These are phyloP conservation scores for grape (Vitis vinifera) DNA, from an alignment of 164 flowering plant genomes.

Conservation along the genomic window ASM3070453v1 NC_081807.1:3693001-3693500, in stretches of 20 bases:
- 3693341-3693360: constrained; percentile 5
- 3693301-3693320: constrained; percentile 11
- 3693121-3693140: constrained; percentile 71
- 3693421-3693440: constrained; percentile 4
- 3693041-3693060: background rate
- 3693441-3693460: constrained; percentile 3
- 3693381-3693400: constrained; percentile 5
- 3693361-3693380: background rate
- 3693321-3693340: background rate
- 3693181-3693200: constrained; percentile 88
- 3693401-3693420: constrained; percentile 9
- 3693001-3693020: no score
- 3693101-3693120: constrained; percentile 39
- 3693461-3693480: background rate
- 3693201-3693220: constrained; percentile 25
- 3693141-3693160: constrained; percentile 26
- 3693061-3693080: background rate
- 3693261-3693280: background rate
- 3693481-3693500: background rate
- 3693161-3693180: constrained; percentile 40
- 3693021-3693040: background rate
- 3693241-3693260: background rate
- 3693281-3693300: constrained; percentile 5
- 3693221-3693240: background rate
- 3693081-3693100: background rate